Evolutionary conservation across 768 basidiomycete genomes (phyloP).

Genomic region (Suillus subluteus): DNA sequence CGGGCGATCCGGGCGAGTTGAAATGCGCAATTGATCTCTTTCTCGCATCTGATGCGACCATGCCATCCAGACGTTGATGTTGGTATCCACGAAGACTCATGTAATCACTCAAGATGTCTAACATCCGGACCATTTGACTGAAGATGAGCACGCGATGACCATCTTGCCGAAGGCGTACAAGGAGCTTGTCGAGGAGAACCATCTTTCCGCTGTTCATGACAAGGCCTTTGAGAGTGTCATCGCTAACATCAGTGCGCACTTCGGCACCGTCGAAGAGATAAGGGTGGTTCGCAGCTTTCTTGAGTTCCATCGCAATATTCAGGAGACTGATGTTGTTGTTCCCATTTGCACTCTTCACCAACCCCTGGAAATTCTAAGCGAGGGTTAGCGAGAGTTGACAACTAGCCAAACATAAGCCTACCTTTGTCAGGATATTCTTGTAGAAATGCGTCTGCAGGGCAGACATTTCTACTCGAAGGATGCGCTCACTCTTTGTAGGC

Average conservation of each 20-base stretch:
- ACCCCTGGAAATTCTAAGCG: constrained; percentile 85
- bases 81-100: constrained; percentile 88
- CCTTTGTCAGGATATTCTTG: constrained; percentile 97
- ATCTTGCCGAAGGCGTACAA: constrained; percentile 86
- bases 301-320: constrained; percentile 99
- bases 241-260: constrained; percentile 55
- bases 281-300: constrained; percentile 98
- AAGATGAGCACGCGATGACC: constrained; percentile 98
- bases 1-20: constrained; percentile 89
- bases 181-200: constrained; percentile 96
- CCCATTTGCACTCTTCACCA: constrained; percentile 88
- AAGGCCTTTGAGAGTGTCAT: constrained; percentile 92
- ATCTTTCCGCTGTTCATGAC: constrained; percentile 99
- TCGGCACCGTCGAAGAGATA: constrained; percentile 98
- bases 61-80: constrained; percentile 94
- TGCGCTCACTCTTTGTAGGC: constrained; percentile 98
- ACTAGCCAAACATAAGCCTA: constrained; percentile 29
- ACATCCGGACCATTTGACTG: constrained; percentile 98
- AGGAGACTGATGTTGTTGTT: constrained; percentile 92
- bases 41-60: constrained; percentile 89
- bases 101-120: constrained; percentile 98
- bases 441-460: constrained; percentile 97
- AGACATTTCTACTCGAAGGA: constrained; percentile 96
- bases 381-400: constrained; percentile 11
- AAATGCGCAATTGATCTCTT: constrained; percentile 98